Conservation (phyloP, 2,329 filamentous ascomycete genomes). For the Penicillium janthinellum region DNA sequence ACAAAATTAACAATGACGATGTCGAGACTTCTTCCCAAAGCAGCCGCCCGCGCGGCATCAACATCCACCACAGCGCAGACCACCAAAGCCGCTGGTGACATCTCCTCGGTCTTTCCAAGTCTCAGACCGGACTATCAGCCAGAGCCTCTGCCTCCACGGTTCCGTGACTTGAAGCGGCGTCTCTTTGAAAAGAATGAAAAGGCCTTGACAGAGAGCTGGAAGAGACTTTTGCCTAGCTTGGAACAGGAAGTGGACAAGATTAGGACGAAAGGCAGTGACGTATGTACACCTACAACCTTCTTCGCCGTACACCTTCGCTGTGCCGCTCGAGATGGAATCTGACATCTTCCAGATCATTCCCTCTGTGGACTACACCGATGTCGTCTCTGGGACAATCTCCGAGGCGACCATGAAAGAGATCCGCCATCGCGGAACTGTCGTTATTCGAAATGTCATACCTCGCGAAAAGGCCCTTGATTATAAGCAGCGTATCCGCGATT, state of each 20-base stretch:
- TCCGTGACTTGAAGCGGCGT: conserved; percentile 42
- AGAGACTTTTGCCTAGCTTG: conserved; percentile 44
- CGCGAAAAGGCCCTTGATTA: conserved; percentile 64
- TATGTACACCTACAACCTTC: conserved; percentile 24
- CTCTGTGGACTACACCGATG: conserved; percentile 44
- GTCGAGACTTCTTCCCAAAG: conserved; percentile 31
- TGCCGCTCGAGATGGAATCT: not conserved
- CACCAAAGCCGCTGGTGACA: conserved; percentile 50
- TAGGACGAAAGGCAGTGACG: conserved; percentile 43
- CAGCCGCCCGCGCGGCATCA: conserved; percentile 31
- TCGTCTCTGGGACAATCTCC: conserved; percentile 41
- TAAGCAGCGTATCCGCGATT: conserved; percentile 66
- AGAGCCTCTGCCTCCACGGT: conserved; percentile 46
- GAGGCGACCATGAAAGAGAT: conserved; percentile 53
- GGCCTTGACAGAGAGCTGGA: conserved; percentile 45
- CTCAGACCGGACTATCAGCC: conserved; percentile 46
- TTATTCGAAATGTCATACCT: conserved; percentile 67
- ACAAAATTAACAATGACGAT: conserved; percentile 27
- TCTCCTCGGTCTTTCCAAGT: conserved; percentile 52
- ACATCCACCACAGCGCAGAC: conserved; percentile 36
- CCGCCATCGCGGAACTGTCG: conserved; percentile 60
- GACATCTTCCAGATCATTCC: conserved; percentile 41
- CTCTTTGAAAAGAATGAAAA: conserved; percentile 45
- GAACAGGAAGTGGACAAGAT: conserved; percentile 46
- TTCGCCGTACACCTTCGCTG: not conserved